Conservation (phyloP, 192 early-diverging fungal species). For the Powellomyces hirtus region DNA sequence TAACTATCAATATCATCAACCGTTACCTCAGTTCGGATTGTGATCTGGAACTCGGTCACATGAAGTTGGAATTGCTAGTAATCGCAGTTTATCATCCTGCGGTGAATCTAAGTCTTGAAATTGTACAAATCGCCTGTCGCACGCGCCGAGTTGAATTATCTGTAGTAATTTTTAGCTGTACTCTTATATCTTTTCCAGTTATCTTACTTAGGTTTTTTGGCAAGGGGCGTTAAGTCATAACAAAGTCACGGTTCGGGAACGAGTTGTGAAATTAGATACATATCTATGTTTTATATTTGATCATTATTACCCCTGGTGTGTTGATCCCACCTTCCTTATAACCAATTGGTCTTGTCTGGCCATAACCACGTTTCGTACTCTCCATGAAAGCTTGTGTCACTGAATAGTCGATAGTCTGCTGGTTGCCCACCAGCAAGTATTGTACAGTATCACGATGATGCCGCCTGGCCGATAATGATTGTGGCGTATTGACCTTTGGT, state of each 20-base stretch:
- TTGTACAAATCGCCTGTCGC: constrained; percentile 32
- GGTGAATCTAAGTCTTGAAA: constrained; percentile 22
- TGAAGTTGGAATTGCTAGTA: constrained; percentile 34
- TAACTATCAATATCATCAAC: constrained; percentile 17
- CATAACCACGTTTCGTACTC: too few relatives aligned
- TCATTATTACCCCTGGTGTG: too few relatives aligned
- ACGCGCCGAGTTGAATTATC: neutral
- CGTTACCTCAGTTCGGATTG: constrained; percentile 17
- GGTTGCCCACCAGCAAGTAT: too few relatives aligned
- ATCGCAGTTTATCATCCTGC: constrained; percentile 22
- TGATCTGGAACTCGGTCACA: constrained; percentile 20
- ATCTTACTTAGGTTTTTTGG: neutral
- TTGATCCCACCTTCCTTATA: too few relatives aligned
- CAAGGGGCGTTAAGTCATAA: constrained; percentile 16
- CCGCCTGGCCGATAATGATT: too few relatives aligned
- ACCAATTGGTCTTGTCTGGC: too few relatives aligned
- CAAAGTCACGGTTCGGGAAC: constrained; percentile 19
- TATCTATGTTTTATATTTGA: constrained; percentile 1
- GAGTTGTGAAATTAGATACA: neutral
- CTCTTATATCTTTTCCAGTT: neutral
- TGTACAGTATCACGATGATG: too few relatives aligned
- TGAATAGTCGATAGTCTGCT: too few relatives aligned
- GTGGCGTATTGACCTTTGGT: too few relatives aligned
- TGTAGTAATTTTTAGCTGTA: neutral
- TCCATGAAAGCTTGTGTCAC: too few relatives aligned